Evolutionary conservation across 192 early-diverging fungal genomes (phyloP).

Genomic region (Linnemannia elongata): DNA sequence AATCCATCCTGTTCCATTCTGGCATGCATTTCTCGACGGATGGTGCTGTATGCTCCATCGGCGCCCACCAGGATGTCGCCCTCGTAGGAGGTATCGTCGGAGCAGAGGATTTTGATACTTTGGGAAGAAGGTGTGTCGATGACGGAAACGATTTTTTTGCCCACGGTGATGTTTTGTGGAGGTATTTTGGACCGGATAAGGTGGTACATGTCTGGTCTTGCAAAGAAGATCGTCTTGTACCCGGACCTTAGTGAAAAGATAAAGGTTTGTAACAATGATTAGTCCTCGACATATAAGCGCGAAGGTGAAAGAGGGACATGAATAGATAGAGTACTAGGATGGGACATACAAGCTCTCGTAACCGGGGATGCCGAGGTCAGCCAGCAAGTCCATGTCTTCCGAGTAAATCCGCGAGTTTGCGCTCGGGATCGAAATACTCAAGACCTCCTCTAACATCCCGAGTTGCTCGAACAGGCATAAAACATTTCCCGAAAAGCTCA

Average conservation of each 20-base stretch:
- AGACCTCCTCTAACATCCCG: neutral
- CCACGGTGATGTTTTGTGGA: neutral
- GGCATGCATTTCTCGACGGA: neutral
- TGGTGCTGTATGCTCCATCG: slow-evolving; percentile 1
- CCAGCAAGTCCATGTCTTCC: neutral
- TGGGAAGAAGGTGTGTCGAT: neutral
- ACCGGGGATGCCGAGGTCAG: neutral
- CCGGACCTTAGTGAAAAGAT: neutral
- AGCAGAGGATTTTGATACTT: neutral
- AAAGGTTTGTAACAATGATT: neutral
- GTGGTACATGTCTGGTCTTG: neutral
- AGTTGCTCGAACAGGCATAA: neutral
- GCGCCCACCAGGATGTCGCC: neutral
- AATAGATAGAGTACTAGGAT: neutral
- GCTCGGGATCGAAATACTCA: neutral
- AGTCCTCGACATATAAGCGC: neutral
- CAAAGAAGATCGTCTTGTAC: neutral
- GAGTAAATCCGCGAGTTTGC: neutral
- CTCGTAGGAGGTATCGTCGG: neutral
- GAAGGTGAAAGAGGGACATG: neutral
- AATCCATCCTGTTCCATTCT: neutral
- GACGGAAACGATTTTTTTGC: neutral
- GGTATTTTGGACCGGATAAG: neutral
- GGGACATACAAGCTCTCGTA: neutral
- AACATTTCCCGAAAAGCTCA: neutral